phyloP scores from a whole-genome alignment of 768 basidiomycete genomes.

The Tylopilus subfusipes region DNA sequence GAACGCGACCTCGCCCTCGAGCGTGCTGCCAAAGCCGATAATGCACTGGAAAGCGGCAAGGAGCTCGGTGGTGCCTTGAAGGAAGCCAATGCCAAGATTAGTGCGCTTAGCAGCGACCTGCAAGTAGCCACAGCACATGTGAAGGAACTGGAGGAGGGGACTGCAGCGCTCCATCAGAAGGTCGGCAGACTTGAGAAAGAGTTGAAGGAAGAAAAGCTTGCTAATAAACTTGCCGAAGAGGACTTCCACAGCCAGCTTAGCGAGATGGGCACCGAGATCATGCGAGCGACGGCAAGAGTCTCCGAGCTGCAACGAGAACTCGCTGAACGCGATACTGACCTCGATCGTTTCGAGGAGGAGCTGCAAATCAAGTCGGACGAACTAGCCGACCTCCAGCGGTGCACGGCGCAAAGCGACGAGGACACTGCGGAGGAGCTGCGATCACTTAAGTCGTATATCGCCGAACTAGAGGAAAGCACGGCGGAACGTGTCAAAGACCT shows the following conservation, averaged over 20 bases:
- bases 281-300: constrained; percentile 33
- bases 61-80: constrained; percentile 67
- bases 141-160: constrained; percentile 59
- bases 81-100: constrained; percentile 61
- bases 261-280: constrained; percentile 30
- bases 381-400: constrained; percentile 22
- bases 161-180: constrained; percentile 46
- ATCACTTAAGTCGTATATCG: constrained; percentile 46
- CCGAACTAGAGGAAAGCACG: constrained; percentile 59
- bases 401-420: constrained; percentile 24
- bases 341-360: constrained; percentile 39
- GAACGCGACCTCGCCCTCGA: constrained; percentile 56
- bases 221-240: constrained; percentile 35
- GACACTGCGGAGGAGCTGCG: constrained; percentile 33
- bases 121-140: constrained; percentile 50
- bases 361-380: constrained; percentile 35
- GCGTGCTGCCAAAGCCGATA: constrained; percentile 63
- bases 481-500: constrained; percentile 51
- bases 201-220: constrained; percentile 50
- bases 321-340: constrained; percentile 33
- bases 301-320: constrained; percentile 46
- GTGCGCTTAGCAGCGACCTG: constrained; percentile 53
- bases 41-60: constrained; percentile 55
- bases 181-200: constrained; percentile 57
- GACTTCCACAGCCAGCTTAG: constrained; percentile 36